Percentiles rank a stretch among this genome's conserved stretches.
Evolutionary conservation across 768 basidiomycete species (phyloP).

Genomic region (Crepidotus variabilis): DNA sequence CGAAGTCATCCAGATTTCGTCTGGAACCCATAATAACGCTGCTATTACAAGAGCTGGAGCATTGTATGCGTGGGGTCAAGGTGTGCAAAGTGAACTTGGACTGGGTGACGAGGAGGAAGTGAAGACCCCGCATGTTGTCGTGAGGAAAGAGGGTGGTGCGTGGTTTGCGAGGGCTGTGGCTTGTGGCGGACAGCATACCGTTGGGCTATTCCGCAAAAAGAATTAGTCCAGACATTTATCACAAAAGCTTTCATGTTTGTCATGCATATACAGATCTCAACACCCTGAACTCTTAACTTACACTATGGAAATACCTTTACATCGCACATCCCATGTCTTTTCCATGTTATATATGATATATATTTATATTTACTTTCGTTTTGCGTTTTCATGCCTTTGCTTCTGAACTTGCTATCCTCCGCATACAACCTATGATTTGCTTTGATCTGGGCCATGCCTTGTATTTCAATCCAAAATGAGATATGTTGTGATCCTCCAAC

Average conservation of each 20-base stretch:
- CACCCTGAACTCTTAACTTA: no score
- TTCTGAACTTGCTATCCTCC: no score
- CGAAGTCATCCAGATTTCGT: constrained; percentile 60
- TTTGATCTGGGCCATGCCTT: no score
- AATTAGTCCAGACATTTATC: constrained; percentile 20
- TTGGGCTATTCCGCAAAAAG: constrained; percentile 71
- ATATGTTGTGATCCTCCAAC: no score
- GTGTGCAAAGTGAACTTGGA: constrained; percentile 74
- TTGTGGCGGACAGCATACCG: constrained; percentile 78
- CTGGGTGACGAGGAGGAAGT: constrained; percentile 57
- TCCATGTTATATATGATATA: no score
- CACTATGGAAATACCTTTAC: no score
- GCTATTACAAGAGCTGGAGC: constrained; percentile 66
- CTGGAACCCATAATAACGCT: constrained; percentile 71
- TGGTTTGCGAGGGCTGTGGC: constrained; percentile 65
- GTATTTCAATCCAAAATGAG: no score
- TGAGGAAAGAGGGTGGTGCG: constrained; percentile 67
- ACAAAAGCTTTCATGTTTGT: not conserved
- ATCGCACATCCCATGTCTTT: no score
- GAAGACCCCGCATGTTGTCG: constrained; percentile 60
- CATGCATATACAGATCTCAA: no score
- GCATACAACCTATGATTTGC: no score
- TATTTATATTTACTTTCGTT: no score
- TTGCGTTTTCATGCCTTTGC: no score
- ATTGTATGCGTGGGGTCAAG: constrained; percentile 75